Conservation (phyloP, 2,329 filamentous ascomycete genomes). For the Aquanectria penicillioides region DNA sequence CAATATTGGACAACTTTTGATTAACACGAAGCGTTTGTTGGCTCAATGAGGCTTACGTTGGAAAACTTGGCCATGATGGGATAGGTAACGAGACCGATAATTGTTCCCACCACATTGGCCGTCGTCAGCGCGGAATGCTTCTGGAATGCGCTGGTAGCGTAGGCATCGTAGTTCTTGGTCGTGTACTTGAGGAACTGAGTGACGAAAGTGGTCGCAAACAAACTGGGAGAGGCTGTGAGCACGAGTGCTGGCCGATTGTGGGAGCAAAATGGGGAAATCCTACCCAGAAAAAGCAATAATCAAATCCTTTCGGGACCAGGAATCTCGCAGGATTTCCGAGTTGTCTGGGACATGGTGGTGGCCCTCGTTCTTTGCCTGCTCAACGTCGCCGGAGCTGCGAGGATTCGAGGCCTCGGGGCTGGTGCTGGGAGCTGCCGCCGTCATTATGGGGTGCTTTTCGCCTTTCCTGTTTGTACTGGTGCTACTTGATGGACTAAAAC, state of each 20-base stretch:
- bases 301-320: conserved; percentile 40
- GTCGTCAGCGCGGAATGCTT: conserved; percentile 61
- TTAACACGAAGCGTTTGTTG: too few relatives aligned
- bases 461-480: neutral
- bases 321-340: conserved; percentile 33
- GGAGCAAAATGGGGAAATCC: neutral
- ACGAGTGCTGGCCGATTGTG: too few relatives aligned
- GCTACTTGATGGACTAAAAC: neutral
- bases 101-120: conserved; percentile 57
- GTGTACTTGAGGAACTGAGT: conserved; percentile 45
- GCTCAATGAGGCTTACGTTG: conserved; percentile 51
- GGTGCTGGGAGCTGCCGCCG: conserved; percentile 18
- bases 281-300: conserved; percentile 39
- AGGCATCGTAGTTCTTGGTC: conserved; percentile 45
- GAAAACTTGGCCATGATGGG: conserved; percentile 69
- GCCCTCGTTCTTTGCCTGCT: conserved; percentile 12
- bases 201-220: conserved; percentile 46
- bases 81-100: conserved; percentile 63
- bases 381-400: conserved; percentile 27
- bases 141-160: conserved; percentile 51
- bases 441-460: neutral
- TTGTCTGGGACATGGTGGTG: conserved; percentile 5
- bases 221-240: conserved; percentile 20
- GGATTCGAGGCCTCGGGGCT: conserved; percentile 14
- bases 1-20: too few relatives aligned